Conservation (phyloP, 2,329 filamentous ascomycete species). For the Teratosphaeria destructans region DNA sequence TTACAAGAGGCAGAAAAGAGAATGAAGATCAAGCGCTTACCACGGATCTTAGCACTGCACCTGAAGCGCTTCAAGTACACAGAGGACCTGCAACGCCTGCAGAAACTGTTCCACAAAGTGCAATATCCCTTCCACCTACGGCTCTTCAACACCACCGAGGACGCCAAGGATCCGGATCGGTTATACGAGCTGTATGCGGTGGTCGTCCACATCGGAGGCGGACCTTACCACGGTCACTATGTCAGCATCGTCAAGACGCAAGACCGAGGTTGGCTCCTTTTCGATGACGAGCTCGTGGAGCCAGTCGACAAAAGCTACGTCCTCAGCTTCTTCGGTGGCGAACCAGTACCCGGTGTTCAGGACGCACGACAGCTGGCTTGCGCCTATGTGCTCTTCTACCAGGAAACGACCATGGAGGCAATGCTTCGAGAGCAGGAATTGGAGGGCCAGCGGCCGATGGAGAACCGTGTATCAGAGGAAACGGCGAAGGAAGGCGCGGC, state of each 20-base stretch:
- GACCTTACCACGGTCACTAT: conserved; percentile 95
- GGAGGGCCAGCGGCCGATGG: conserved; percentile 46
- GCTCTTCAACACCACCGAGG: conserved; percentile 94
- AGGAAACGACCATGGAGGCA: conserved; percentile 68
- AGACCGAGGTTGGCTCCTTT: conserved; percentile 88
- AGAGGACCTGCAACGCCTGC: conserved; percentile 82
- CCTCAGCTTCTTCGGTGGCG: conserved; percentile 92
- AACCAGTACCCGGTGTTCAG: conserved; percentile 32
- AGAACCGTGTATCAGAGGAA: conserved; percentile 28
- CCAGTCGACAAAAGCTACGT: conserved; percentile 96
- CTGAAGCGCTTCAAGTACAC: conserved; percentile 98
- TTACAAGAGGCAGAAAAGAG: conserved; percentile 96
- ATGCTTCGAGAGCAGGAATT: conserved; percentile 71
- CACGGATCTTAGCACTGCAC: conserved; percentile 83
- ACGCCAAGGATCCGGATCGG: conserved; percentile 84
- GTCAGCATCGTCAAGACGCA: conserved; percentile 96
- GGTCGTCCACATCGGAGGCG: conserved; percentile 92
- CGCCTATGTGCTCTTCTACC: conserved; percentile 95
- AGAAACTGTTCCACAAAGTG: conserved; percentile 94
- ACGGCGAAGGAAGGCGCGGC: conserved; percentile 16
- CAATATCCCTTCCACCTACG: conserved; percentile 95
- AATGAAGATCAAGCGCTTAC: conserved; percentile 96
- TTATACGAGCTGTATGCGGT: conserved; percentile 96
- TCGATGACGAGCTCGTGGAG: conserved; percentile 97
- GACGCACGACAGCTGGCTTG: conserved; percentile 63